Percentiles rank a stretch among this genome's conserved stretches.
phyloP scores from a whole-genome alignment of 1,284 basidiomycete species.

The Sutorius eximius region DNA sequence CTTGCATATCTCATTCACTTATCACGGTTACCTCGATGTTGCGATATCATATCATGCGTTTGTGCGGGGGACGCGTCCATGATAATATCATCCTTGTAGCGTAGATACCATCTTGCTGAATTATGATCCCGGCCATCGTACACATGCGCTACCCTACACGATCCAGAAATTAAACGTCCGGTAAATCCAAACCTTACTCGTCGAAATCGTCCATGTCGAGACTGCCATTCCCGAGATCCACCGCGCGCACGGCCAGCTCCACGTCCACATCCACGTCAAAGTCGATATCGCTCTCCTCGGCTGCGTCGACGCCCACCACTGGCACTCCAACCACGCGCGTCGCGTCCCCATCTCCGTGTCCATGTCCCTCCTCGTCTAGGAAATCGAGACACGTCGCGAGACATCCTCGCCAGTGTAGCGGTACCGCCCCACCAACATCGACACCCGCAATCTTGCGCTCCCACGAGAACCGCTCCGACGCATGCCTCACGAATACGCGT shows the following conservation, averaged over 20 bases:
- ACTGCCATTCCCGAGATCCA: constrained; percentile 28
- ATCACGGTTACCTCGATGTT: no score
- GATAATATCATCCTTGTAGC: neutral
- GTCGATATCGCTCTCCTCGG: constrained; percentile 3
- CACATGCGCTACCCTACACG: no score
- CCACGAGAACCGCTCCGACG: constrained; percentile 68
- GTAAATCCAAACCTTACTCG: neutral
- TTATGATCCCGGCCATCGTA: no score
- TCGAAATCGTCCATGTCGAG: constrained; percentile 32
- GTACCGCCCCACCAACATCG: constrained; percentile 52
- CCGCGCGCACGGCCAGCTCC: constrained; percentile 33
- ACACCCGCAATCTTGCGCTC: constrained; percentile 54
- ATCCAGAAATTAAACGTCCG: no score
- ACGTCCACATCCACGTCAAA: constrained; percentile 7
- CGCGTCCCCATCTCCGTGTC: neutral
- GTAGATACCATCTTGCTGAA: neutral
- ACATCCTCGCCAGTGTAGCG: constrained; percentile 73
- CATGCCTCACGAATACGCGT: constrained; percentile 53
- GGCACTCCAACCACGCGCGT: neutral
- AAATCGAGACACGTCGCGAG: constrained; percentile 59
- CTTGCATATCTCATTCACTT: neutral
- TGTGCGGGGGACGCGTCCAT: no score
- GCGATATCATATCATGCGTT: no score
- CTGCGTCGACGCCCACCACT: neutral
- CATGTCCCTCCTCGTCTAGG: constrained; percentile 36